A percentile compares a stretch with the other conserved stretches of the same genome.
Conservation (phyloP, 2,329 filamentous ascomycete species). For the Decorospora gaudefroyi region DNA sequence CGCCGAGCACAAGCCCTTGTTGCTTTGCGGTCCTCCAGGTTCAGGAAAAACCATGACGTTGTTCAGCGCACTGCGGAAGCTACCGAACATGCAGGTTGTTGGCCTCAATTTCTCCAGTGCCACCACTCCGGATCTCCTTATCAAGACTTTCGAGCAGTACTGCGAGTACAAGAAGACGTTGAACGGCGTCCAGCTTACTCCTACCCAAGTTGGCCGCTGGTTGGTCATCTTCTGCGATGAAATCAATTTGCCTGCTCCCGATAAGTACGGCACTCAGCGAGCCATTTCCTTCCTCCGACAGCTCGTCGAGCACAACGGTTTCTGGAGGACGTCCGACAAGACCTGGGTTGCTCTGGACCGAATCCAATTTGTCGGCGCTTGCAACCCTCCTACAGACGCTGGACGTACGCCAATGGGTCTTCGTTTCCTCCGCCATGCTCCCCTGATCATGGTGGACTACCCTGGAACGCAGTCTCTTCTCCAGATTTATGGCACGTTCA, state of each 20-base stretch:
- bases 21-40: conserved; percentile 95
- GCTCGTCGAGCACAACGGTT: conserved; percentile 97
- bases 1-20: conserved; percentile 93
- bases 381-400: conserved; percentile 96
- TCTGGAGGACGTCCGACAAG: conserved; percentile 97
- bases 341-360: conserved; percentile 97
- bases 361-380: conserved; percentile 98
- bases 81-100: conserved; percentile 98
- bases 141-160: conserved; percentile 99
- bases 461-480: conserved; percentile 91
- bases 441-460: conserved; percentile 99
- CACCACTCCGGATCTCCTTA: conserved; percentile 93
- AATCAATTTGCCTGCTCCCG: conserved; percentile 96
- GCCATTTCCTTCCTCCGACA: conserved; percentile 97
- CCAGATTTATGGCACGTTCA: conserved; percentile 99
- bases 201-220: conserved; percentile 96
- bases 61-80: conserved; percentile 93
- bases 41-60: conserved; percentile 99
- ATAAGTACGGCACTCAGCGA: conserved; percentile 95
- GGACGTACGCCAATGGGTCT: conserved; percentile 93
- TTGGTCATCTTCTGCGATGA: conserved; percentile 99
- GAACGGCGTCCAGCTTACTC: conserved; percentile 92
- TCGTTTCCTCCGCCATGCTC: conserved; percentile 92
- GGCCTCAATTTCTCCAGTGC: conserved; percentile 99
- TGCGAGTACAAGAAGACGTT: conserved; percentile 99